A percentile compares a stretch with the other conserved stretches of the same genome.
Evolutionary conservation across 1,284 basidiomycete genomes (phyloP).

Genomic region (Rhizopogon hawkerae): DNA sequence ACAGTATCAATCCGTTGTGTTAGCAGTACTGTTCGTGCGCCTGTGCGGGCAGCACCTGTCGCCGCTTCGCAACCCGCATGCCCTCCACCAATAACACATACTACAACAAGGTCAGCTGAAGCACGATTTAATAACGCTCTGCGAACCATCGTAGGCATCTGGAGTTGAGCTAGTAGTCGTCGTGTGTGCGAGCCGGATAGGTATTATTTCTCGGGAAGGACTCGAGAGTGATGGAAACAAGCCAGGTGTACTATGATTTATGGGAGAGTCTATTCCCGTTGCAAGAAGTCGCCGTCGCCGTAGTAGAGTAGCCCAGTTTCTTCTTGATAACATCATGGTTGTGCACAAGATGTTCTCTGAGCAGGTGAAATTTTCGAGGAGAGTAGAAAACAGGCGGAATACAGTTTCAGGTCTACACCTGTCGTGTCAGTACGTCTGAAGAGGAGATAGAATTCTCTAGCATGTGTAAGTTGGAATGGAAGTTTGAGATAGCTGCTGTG

Average conservation of each 20-base stretch:
- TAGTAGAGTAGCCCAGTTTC: background rate
- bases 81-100: slow-evolving; percentile 85
- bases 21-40: slow-evolving; percentile 71
- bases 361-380: background rate
- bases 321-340: background rate
- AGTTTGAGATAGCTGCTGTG: background rate
- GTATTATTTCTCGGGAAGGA: background rate
- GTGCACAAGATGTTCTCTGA: background rate
- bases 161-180: background rate
- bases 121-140: background rate
- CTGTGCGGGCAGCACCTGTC: slow-evolving; percentile 73
- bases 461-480: background rate
- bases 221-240: slow-evolving; percentile 3
- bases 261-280: background rate
- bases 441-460: background rate
- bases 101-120: slow-evolving; percentile 28
- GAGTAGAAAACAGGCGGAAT: background rate
- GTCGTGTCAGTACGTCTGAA: background rate
- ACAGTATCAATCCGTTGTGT: slow-evolving; percentile 76
- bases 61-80: slow-evolving; percentile 91
- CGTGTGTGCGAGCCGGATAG: background rate
- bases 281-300: background rate
- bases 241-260: slow-evolving; percentile 4
- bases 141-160: slow-evolving; percentile 20
- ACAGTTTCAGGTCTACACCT: no score